Evolutionary conservation across 2,329 filamentous ascomycete species (phyloP).

Genomic region (Trichoderma endophyticum): DNA sequence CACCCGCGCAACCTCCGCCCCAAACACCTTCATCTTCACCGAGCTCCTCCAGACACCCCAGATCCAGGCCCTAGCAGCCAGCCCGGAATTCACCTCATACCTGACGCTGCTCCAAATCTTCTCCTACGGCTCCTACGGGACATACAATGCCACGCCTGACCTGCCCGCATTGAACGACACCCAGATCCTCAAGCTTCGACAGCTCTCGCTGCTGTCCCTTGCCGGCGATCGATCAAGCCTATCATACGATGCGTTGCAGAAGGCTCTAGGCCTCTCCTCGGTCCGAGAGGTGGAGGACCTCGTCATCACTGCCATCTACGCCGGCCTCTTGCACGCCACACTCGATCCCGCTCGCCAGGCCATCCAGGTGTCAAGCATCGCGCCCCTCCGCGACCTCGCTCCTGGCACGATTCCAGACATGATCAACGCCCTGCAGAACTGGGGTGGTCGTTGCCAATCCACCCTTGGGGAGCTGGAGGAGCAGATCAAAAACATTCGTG

Average conservation of each 20-base stretch:
- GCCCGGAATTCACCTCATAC: slow-evolving; percentile 58
- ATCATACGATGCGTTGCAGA: slow-evolving; percentile 67
- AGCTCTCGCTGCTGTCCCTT: slow-evolving; percentile 83
- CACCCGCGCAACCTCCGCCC: slow-evolving; percentile 80
- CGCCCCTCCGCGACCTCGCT: slow-evolving; percentile 80
- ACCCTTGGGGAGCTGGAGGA: slow-evolving; percentile 73
- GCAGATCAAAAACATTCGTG: slow-evolving; percentile 67
- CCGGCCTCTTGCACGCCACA: slow-evolving; percentile 74
- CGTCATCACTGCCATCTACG: slow-evolving; percentile 84
- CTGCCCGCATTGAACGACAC: slow-evolving; percentile 70
- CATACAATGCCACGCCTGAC: slow-evolving; percentile 54
- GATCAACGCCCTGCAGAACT: slow-evolving; percentile 64
- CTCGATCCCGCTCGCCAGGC: slow-evolving; percentile 74
- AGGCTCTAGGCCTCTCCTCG: slow-evolving; percentile 63
- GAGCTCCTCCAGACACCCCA: slow-evolving; percentile 83
- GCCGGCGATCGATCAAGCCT: slow-evolving; percentile 66
- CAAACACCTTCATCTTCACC: slow-evolving; percentile 88
- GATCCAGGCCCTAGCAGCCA: slow-evolving; percentile 67
- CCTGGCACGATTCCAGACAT: slow-evolving; percentile 69
- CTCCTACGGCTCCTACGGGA: slow-evolving; percentile 82
- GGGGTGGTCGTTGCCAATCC: slow-evolving; percentile 73
- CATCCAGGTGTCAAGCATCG: slow-evolving; percentile 75
- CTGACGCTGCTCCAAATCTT: slow-evolving; percentile 81
- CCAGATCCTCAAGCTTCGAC: slow-evolving; percentile 81
- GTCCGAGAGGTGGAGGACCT: slow-evolving; percentile 76